Percentiles rank a stretch among this genome's conserved stretches.
These are phyloP conservation scores for Mycena albidolilacea DNA, from an alignment of 768 basidiomycete genomes.

Conservation along the genomic window DNA sequence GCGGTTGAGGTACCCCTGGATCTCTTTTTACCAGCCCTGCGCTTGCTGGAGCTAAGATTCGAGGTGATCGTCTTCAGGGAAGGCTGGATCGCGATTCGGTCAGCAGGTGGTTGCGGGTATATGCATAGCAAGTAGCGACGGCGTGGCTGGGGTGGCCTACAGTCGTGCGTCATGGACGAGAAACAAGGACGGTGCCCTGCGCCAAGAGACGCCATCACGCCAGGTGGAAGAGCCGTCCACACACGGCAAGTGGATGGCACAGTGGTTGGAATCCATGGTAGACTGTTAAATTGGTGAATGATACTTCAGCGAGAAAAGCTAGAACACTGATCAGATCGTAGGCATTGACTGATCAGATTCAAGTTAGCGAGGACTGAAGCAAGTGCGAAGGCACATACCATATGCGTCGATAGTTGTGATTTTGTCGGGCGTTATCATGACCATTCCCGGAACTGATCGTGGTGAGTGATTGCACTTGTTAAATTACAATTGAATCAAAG, in stretches of 20 bases:
- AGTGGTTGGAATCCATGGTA: constrained; percentile 58
- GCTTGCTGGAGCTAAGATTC: constrained; percentile 55
- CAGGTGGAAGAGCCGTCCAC: too few species aligned
- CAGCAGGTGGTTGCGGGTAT: too few species aligned
- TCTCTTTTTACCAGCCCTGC: constrained; percentile 50
- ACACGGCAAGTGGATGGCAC: too few species aligned
- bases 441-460: constrained; percentile 47
- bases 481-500: not conserved
- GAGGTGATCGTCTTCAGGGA: too few species aligned
- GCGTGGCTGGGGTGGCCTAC: too few species aligned
- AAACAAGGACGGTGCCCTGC: too few species aligned
- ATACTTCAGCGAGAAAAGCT: not conserved
- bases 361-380: not conserved
- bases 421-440: constrained; percentile 58
- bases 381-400: constrained; percentile 5
- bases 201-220: too few species aligned
- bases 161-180: too few species aligned
- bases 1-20: constrained; percentile 54
- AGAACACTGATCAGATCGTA: constrained; percentile 31
- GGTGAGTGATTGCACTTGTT: constrained; percentile 44
- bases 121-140: too few species aligned
- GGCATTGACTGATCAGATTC: constrained; percentile 26
- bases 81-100: too few species aligned
- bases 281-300: constrained; percentile 5
- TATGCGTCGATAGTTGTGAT: constrained; percentile 54